A percentile compares a stretch with the other conserved stretches of the same genome.
Evolutionary conservation across 2,329 filamentous ascomycete species (phyloP).

Genomic region (Coniochaeta ligniaria): DNA sequence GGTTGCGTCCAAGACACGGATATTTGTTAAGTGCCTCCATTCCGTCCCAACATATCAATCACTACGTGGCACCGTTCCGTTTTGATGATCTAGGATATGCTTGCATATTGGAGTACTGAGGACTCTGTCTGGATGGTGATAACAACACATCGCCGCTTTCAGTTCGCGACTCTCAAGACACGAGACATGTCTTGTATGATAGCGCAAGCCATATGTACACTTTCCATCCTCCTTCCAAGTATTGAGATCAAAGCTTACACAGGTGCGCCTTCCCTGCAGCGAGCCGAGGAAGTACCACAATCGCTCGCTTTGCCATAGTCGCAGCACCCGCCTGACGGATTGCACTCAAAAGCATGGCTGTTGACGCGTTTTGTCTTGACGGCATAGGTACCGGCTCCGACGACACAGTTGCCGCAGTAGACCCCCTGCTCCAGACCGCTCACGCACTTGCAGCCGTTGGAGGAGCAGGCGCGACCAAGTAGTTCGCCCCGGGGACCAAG

Average conservation of each 20-base stretch:
- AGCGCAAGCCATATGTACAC: background rate
- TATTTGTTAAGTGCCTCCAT: background rate
- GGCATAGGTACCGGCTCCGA: conserved; percentile 6
- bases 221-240: background rate
- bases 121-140: too few species aligned
- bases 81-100: too few species aligned
- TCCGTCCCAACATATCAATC: too few species aligned
- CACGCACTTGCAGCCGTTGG: conserved; percentile 16
- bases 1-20: background rate
- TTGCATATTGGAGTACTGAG: too few species aligned
- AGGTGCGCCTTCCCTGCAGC: background rate
- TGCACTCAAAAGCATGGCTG: conserved; percentile 17
- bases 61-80: too few species aligned
- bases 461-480: conserved; percentile 10
- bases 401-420: conserved; percentile 16
- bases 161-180: background rate
- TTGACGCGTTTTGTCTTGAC: conserved; percentile 12
- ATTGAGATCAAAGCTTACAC: background rate
- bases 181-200: too few species aligned
- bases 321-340: conserved; percentile 13
- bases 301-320: conserved; percentile 13
- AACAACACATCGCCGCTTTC: background rate
- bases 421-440: conserved; percentile 13
- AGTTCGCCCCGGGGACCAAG: background rate
- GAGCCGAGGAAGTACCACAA: conserved; percentile 7